A percentile compares a stretch with the other conserved stretches of the same genome.
These are phyloP conservation scores for Entomortierella lignicola DNA, from an alignment of 192 early-diverging fungal species.

Conservation along the genomic window DNA sequence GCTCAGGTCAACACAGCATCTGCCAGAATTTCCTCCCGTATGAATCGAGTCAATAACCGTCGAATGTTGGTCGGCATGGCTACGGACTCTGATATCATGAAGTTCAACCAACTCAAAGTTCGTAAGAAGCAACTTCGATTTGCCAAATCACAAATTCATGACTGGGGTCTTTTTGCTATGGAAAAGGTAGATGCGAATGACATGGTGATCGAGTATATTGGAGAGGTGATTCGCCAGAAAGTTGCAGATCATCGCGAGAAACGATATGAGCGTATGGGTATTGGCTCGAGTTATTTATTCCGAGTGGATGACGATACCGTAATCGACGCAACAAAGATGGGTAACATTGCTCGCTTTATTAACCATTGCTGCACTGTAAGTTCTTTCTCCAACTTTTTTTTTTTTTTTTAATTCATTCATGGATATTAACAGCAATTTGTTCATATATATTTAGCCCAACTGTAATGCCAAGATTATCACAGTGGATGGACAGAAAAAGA, in stretches of 20 bases:
- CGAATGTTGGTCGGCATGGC: constrained; percentile 68
- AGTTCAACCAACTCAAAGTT: constrained; percentile 93
- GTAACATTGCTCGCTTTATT: constrained; percentile 97
- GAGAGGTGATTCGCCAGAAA: constrained; percentile 93
- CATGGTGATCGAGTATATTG: constrained; percentile 99
- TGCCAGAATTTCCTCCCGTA: constrained; percentile 68
- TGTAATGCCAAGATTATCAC: constrained; percentile 96
- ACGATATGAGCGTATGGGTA: constrained; percentile 92
- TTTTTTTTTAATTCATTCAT: not conserved
- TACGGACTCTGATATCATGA: constrained; percentile 77
- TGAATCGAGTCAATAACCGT: constrained; percentile 76
- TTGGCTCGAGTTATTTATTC: constrained; percentile 96
- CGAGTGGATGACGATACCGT: constrained; percentile 95
- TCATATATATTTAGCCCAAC: constrained; percentile 81
- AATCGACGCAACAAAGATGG: constrained; percentile 97
- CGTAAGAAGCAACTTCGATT: constrained; percentile 93
- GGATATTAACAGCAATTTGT: not conserved
- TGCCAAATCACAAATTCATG: constrained; percentile 94
- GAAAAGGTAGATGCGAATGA: constrained; percentile 94
- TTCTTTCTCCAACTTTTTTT: not conserved
- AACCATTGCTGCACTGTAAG: constrained; percentile 97
- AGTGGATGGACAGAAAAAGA: constrained; percentile 92
- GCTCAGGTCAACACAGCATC: constrained; percentile 37
- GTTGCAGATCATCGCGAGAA: constrained; percentile 96
- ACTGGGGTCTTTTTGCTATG: constrained; percentile 97